phyloP scores from a whole-genome alignment of 129 eudicot genomes.

The Helianthus tuberosus region DNA sequence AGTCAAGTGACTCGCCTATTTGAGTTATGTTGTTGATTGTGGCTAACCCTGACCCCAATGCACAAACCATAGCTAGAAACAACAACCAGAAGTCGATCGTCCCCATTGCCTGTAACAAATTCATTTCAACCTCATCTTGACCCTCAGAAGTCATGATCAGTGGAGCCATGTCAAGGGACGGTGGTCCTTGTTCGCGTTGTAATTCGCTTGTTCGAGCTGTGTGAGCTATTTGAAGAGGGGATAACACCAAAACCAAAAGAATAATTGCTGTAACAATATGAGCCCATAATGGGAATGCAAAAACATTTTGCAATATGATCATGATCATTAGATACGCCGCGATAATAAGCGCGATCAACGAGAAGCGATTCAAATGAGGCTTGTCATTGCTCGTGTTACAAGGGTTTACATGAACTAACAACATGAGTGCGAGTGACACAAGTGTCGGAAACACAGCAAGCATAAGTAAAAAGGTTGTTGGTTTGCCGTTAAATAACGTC shows the following conservation, averaged over 20 bases:
- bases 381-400: constrained; percentile 41
- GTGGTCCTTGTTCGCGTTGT: neutral
- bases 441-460: constrained; percentile 69
- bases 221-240: constrained; percentile 58
- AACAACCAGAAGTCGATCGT: constrained; percentile 78
- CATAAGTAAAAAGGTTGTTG: constrained; percentile 63
- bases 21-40: constrained; percentile 86
- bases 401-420: constrained; percentile 49
- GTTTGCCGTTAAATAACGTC: constrained; percentile 53
- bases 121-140: constrained; percentile 40
- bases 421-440: constrained; percentile 64
- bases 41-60: constrained; percentile 90
- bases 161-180: constrained; percentile 20
- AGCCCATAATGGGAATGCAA: constrained; percentile 55
- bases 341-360: constrained; percentile 45
- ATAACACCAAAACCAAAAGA: constrained; percentile 53
- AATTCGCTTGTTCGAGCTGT: constrained; percentile 38
- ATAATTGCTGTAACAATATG: constrained; percentile 33
- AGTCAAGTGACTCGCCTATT: constrained; percentile 73
- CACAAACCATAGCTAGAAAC: constrained; percentile 74
- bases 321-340: constrained; percentile 67
- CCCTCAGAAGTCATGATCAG: constrained; percentile 35
- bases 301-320: constrained; percentile 54
- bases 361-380: constrained; percentile 57
- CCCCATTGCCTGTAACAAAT: constrained; percentile 56